Conservation (phyloP, 169 alveolate genomes). For the Plasmodium cynomolgi region DNA sequence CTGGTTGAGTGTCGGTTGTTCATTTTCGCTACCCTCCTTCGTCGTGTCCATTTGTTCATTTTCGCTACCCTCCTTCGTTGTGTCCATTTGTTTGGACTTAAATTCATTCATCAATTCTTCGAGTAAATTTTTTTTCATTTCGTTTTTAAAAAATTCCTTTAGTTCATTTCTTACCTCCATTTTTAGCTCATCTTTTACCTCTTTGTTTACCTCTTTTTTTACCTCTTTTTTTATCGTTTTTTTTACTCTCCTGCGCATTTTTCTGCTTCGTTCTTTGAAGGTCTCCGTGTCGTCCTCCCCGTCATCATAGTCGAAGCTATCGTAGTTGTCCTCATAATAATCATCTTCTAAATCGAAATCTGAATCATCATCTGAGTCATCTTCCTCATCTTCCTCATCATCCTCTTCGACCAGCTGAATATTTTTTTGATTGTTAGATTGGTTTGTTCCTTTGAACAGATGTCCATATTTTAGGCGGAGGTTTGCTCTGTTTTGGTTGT, state of each 20-base stretch:
- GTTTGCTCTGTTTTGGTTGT: background rate
- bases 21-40: background rate
- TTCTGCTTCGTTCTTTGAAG: background rate
- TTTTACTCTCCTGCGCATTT: background rate
- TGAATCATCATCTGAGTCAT: background rate
- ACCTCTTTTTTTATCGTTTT: too few species aligned
- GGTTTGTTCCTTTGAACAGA: background rate
- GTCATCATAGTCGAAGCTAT: background rate
- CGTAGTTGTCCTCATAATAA: background rate
- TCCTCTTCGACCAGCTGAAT: background rate
- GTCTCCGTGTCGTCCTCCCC: background rate
- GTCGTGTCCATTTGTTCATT: background rate
- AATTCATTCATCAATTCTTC: background rate
- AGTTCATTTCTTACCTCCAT: background rate
- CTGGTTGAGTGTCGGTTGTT: background rate
- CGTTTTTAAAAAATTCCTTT: background rate
- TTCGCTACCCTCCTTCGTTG: background rate
- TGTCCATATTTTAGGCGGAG: background rate
- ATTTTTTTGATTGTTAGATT: too few species aligned
- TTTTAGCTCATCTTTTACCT: background rate
- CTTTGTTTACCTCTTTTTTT: background rate
- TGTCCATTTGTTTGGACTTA: background rate
- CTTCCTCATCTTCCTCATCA: background rate
- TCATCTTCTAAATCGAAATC: background rate
- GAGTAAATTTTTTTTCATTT: background rate